phyloP scores from a whole-genome alignment of 768 basidiomycete genomes.

The Lepiota subincarnata region DNA sequence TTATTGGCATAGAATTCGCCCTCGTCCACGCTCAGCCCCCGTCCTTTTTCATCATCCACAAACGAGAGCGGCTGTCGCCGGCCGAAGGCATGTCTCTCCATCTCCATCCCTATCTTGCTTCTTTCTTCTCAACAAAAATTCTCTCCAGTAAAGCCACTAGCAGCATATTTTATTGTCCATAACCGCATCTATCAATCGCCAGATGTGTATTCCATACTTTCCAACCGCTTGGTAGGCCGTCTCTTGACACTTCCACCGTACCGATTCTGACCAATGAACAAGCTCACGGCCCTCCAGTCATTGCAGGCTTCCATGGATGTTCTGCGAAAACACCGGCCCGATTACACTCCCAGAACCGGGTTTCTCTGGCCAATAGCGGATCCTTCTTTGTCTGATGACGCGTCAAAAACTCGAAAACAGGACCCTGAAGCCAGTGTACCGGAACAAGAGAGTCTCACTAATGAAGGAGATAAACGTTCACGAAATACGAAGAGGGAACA shows the following conservation, averaged over 20 bases:
- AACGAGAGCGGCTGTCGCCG: slow-evolving; percentile 78
- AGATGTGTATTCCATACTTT: slow-evolving; percentile 77
- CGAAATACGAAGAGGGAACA: slow-evolving; percentile 51
- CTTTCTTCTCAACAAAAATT: slow-evolving; percentile 13
- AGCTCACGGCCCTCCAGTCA: slow-evolving; percentile 66
- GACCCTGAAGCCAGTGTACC: slow-evolving; percentile 9
- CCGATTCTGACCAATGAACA: slow-evolving; percentile 22
- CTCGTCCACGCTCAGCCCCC: slow-evolving; percentile 79
- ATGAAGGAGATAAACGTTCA: slow-evolving; percentile 17
- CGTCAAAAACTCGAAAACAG: slow-evolving; percentile 11
- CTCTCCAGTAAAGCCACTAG: slow-evolving; percentile 63
- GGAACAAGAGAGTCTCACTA: slow-evolving; percentile 9
- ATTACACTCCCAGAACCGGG: slow-evolving; percentile 79
- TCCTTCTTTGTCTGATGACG: slow-evolving; percentile 31
- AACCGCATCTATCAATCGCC: slow-evolving; percentile 88
- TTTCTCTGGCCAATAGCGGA: slow-evolving; percentile 84
- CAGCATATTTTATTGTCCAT: slow-evolving; percentile 85
- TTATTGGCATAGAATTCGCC: slow-evolving; percentile 84
- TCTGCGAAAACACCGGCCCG: slow-evolving; percentile 69
- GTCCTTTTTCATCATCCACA: slow-evolving; percentile 84
- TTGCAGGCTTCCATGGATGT: slow-evolving; percentile 75
- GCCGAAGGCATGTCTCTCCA: slow-evolving; percentile 60
- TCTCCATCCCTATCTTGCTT: slow-evolving; percentile 3
- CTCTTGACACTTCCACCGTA: slow-evolving; percentile 1
- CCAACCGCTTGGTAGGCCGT: slow-evolving; percentile 69